phyloP scores from a whole-genome alignment of 139 green algal genomes.

The Ettlia oleoabundans region DNA sequence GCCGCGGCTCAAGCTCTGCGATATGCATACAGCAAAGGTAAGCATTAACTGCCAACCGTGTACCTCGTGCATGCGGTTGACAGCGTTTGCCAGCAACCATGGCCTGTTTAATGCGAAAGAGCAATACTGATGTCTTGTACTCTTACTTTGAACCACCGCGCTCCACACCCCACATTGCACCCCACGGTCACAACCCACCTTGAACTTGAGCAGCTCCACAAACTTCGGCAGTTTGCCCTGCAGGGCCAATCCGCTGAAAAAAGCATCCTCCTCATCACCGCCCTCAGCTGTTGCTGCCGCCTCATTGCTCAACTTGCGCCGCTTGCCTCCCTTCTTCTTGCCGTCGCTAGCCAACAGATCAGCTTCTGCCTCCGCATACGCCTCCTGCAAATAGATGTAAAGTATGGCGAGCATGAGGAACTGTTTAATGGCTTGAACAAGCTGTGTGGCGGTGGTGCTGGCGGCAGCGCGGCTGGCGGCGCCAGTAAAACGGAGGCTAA shows the following conservation, averaged over 20 bases:
- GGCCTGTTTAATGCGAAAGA: no score
- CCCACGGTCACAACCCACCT: constrained; percentile 57
- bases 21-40: background rate
- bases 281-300: background rate
- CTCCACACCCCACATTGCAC: no score
- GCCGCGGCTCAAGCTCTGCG: constrained; percentile 68
- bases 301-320: background rate
- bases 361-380: constrained; percentile 61
- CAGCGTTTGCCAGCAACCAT: no score
- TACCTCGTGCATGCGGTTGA: background rate
- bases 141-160: no score
- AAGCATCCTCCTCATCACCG: constrained; percentile 53
- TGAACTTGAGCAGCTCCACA: constrained; percentile 87
- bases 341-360: constrained; percentile 51
- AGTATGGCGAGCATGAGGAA: no score
- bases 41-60: background rate
- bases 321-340: constrained; percentile 43
- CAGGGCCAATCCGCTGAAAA: constrained; percentile 47
- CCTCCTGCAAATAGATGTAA: constrained; percentile 62
- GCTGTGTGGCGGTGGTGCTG: background rate
- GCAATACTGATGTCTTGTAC: no score
- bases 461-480: background rate
- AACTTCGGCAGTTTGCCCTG: constrained; percentile 67
- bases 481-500: background rate
- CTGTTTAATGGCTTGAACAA: no score